These are phyloP conservation scores for Fusarium goolgardi DNA, from an alignment of 2,329 filamentous ascomycete species.

Conservation along the genomic window DNA sequence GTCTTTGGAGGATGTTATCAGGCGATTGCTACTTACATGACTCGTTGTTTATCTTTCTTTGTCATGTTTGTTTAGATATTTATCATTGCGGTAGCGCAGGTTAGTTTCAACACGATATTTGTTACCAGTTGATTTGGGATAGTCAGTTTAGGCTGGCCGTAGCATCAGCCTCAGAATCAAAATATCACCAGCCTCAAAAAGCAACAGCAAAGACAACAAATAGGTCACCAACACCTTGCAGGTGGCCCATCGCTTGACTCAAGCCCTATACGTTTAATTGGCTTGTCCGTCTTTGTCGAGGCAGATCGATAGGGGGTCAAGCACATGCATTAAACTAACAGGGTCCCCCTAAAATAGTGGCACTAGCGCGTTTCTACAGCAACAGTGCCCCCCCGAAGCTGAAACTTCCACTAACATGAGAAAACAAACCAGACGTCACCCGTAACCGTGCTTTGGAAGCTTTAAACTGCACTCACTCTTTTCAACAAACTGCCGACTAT, in stretches of 20 bases:
- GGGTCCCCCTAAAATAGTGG: conserved; percentile 28
- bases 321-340: conserved; percentile 9
- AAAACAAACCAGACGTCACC: conserved; percentile 47
- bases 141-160: too few species aligned
- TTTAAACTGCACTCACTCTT: conserved; percentile 20
- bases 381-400: conserved; percentile 21
- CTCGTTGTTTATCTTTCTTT: not conserved
- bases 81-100: not conserved
- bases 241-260: not conserved
- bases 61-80: not conserved
- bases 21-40: rapidly evolving
- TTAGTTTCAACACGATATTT: not conserved
- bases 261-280: conserved; percentile 1
- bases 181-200: conserved; percentile 8
- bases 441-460: conserved; percentile 27
- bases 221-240: not conserved
- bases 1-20: not conserved
- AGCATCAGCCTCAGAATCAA: not conserved
- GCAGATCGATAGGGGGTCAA: conserved; percentile 19
- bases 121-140: not conserved
- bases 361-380: conserved; percentile 38
- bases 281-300: not conserved
- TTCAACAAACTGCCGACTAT: conserved; percentile 20
- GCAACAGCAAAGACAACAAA: conserved; percentile 8
- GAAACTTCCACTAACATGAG: conserved; percentile 9